phyloP scores from a whole-genome alignment of 192 early-diverging fungal species.

The Coemansia sp. region DNA sequence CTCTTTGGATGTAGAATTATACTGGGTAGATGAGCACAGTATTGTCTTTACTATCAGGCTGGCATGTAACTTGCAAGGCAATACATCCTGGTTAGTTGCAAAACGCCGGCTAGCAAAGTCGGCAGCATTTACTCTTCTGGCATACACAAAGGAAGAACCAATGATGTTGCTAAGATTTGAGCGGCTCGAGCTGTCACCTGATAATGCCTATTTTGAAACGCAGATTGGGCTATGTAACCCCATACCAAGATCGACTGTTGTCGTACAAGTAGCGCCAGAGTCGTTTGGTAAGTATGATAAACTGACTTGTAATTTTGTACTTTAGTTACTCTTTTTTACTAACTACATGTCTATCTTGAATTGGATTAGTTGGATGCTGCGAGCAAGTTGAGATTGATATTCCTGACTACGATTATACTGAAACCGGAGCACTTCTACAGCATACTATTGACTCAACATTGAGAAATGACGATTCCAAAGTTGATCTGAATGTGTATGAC shows the following conservation, averaged over 20 bases:
- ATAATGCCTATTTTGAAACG: constrained; percentile 16
- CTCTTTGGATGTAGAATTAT: constrained; percentile 4
- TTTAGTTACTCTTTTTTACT: too few species aligned
- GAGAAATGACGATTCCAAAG: too few species aligned
- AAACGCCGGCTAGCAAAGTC: background rate
- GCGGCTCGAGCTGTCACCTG: constrained; percentile 5
- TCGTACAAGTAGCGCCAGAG: constrained; percentile 33
- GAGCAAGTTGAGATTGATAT: constrained; percentile 4
- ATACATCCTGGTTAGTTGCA: background rate
- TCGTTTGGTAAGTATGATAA: constrained; percentile 26
- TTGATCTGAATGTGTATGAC: constrained; percentile 10
- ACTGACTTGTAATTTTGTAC: background rate
- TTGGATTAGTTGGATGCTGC: constrained; percentile 13
- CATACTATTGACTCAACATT: too few species aligned
- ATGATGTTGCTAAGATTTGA: constrained; percentile 34
- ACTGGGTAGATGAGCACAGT: constrained; percentile 25
- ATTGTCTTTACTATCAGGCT: constrained; percentile 29
- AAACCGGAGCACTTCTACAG: background rate
- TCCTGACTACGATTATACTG: background rate
- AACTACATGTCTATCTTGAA: too few species aligned
- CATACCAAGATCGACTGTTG: constrained; percentile 5
- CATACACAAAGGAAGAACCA: constrained; percentile 19
- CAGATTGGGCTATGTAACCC: constrained; percentile 40
- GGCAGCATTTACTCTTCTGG: constrained; percentile 15
- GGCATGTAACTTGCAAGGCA: background rate